Base-by-base conservation (phyloP, 2,329 filamentous ascomycete species). In the Herpomyces periplanetae region DNA sequence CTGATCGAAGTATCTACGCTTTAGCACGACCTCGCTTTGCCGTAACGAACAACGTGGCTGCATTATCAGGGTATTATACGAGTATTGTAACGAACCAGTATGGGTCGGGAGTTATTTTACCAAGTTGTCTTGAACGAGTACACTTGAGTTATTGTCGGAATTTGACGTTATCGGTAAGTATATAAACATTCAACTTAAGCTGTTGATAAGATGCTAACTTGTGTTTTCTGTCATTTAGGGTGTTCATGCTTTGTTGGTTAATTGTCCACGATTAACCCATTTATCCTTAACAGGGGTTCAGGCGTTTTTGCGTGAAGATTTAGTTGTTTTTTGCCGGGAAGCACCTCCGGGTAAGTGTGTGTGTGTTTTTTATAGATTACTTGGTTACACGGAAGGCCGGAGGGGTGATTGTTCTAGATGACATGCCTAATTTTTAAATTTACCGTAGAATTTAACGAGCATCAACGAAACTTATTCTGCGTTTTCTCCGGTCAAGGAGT, bases 71-170 rank as follows among this genome's bases (percentile, higher is more conserved):
- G n/a, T n/a, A n/a, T n/a, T n/a, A n/a, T n/a, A n/a, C n/a, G n/a
- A n/a, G n/a, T n/a, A n/a, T n/a, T n/a, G n/a, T n/a, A n/a, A n/a
- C n/a, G n/a, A n/a, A n/a, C n/a, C n/a, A n/a, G n/a, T n/a, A n/a
- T n/a, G n/a, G n/a, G n/a, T n/a, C n/a, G n/a, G n/a, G 43, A 26
- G 55, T 43, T 20, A 44, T 45, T 22, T 45, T 46, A 9, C 48
- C 49, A 23, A 73, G 63, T 30, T 49, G 53, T 18, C 43, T 96
- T 11, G 80, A 96, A 42, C 53, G 80, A 28, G 80, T 96, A 5
- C 80, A 96, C 44, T 49, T 96, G 15, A 88, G 73, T 37, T 91
- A 96, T 35, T 96, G 80, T 39, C 56, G 65, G 15, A 62, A 66
- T 26, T 41, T 96, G 20, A 80, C 64, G 1, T 47, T 87, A 19